A percentile compares a stretch with the other conserved stretches of the same genome.
Evolutionary conservation across 2,329 filamentous ascomycete species (phyloP).

Genomic region (Aspergillus fijiensis): DNA sequence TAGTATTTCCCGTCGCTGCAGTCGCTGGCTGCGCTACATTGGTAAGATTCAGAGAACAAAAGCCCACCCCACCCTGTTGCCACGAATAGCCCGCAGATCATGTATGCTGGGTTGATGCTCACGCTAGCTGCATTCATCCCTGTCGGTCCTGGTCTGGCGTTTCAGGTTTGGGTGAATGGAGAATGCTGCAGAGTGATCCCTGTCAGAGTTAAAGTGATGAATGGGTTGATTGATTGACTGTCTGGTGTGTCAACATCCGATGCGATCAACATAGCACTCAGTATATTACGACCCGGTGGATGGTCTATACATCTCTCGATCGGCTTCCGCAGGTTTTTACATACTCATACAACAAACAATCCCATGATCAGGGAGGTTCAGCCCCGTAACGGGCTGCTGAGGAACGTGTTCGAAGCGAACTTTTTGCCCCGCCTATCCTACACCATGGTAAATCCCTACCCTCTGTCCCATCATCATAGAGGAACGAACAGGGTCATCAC

Average conservation of each 20-base stretch:
- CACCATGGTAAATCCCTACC: too few relatives aligned
- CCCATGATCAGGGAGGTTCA: neutral
- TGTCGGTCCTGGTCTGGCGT: slow-evolving; percentile 2
- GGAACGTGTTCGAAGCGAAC: too few relatives aligned
- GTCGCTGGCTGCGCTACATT: neutral
- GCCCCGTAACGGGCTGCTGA: neutral
- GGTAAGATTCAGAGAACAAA: neutral
- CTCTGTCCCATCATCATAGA: too few relatives aligned
- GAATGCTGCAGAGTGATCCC: slow-evolving; percentile 1
- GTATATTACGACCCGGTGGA: neutral
- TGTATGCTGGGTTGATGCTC: slow-evolving; percentile 4
- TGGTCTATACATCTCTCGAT: neutral
- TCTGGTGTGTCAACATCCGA: neutral
- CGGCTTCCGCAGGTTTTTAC: neutral
- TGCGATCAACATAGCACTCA: neutral
- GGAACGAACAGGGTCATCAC: neutral
- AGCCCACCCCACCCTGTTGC: neutral
- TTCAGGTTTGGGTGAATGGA: slow-evolving; percentile 3
- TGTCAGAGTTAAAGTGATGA: neutral
- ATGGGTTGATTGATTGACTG: neutral
- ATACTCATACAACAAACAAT: neutral
- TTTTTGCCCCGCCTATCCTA: too few relatives aligned
- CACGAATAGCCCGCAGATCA: slow-evolving; percentile 4
- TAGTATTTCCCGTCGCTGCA: neutral
- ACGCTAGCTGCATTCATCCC: slow-evolving; percentile 3